Evolutionary conservation across 768 basidiomycete genomes (phyloP).

Genomic region (Kwoniella sp.): DNA sequence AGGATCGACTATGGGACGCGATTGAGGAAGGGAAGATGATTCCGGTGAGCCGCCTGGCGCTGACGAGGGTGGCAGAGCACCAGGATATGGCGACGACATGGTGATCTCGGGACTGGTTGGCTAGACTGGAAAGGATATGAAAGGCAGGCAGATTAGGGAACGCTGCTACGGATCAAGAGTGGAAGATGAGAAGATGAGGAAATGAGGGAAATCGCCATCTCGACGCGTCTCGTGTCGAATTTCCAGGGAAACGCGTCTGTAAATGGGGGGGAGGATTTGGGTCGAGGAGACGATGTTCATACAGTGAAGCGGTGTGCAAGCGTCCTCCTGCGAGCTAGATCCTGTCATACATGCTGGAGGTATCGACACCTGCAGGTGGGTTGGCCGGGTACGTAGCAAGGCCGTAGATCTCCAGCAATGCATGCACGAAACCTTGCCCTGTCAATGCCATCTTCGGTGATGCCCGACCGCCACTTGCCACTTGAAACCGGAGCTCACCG

Average conservation of each 20-base stretch:
- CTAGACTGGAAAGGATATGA: not conserved
- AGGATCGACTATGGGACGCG: conserved; percentile 34
- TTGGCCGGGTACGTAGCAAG: too few relatives aligned
- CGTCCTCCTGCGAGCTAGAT: too few relatives aligned
- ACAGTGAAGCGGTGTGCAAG: too few relatives aligned
- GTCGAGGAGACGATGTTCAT: too few relatives aligned
- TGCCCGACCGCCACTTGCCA: too few relatives aligned
- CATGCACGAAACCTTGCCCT: too few relatives aligned
- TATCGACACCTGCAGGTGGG: too few relatives aligned
- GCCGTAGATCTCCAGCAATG: too few relatives aligned
- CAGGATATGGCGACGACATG: conserved; percentile 27
- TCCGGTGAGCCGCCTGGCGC: conserved; percentile 23
- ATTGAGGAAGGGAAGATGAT: conserved; percentile 30
- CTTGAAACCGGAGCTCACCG: too few relatives aligned
- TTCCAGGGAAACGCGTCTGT: not conserved
- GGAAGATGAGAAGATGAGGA: not conserved
- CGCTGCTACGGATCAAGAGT: not conserved
- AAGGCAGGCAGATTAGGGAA: not conserved
- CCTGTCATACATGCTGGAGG: too few relatives aligned
- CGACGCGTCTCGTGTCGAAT: not conserved
- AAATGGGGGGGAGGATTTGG: not conserved
- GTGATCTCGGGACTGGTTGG: not conserved
- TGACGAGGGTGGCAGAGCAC: conserved; percentile 22
- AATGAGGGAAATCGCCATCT: not conserved
- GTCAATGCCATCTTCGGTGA: too few relatives aligned